phyloP scores from a whole-genome alignment of 768 basidiomycete genomes.

The Suillus placidus region DNA sequence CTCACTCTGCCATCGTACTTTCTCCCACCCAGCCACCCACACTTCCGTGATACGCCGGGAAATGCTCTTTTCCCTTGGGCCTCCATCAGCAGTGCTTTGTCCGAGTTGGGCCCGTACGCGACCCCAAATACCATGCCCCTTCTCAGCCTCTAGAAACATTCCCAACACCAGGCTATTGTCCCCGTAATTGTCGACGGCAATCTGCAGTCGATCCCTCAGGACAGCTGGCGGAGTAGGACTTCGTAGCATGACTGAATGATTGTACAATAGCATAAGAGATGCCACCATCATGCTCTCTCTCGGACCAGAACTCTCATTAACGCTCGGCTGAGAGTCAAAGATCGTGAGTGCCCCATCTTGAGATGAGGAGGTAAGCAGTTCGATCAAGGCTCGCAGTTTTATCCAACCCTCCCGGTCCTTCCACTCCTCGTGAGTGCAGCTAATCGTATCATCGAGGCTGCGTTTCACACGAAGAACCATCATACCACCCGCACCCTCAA shows the following conservation, averaged over 20 bases:
- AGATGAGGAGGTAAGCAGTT: slow-evolving; percentile 54
- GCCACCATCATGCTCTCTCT: slow-evolving; percentile 60
- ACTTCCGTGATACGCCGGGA: slow-evolving; percentile 65
- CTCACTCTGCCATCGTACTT: slow-evolving; percentile 69
- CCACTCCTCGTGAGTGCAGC: slow-evolving; percentile 41
- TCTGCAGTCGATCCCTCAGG: slow-evolving; percentile 57
- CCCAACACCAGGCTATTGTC: slow-evolving; percentile 74
- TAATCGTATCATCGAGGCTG: slow-evolving; percentile 54
- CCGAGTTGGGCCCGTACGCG: slow-evolving; percentile 60
- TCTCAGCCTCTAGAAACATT: slow-evolving; percentile 76
- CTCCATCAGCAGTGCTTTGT: slow-evolving; percentile 39
- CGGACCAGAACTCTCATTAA: slow-evolving; percentile 12
- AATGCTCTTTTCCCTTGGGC: slow-evolving; percentile 54
- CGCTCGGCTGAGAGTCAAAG: slow-evolving; percentile 36
- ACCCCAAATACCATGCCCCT: slow-evolving; percentile 80
- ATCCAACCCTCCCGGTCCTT: slow-evolving; percentile 68
- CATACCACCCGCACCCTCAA: slow-evolving; percentile 55
- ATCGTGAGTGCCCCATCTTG: slow-evolving; percentile 42
- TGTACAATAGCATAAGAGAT: slow-evolving; percentile 61
- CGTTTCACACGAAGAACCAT: slow-evolving; percentile 66
- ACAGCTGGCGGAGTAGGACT: slow-evolving; percentile 59
- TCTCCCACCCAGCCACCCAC: slow-evolving; percentile 83
- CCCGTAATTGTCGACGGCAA: slow-evolving; percentile 60
- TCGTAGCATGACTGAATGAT: slow-evolving; percentile 55
- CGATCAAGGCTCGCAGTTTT: slow-evolving; percentile 64